Evolutionary conservation across 371 early-diverging fungal genomes (phyloP).

Genomic region (Mucor circinelloides): DNA sequence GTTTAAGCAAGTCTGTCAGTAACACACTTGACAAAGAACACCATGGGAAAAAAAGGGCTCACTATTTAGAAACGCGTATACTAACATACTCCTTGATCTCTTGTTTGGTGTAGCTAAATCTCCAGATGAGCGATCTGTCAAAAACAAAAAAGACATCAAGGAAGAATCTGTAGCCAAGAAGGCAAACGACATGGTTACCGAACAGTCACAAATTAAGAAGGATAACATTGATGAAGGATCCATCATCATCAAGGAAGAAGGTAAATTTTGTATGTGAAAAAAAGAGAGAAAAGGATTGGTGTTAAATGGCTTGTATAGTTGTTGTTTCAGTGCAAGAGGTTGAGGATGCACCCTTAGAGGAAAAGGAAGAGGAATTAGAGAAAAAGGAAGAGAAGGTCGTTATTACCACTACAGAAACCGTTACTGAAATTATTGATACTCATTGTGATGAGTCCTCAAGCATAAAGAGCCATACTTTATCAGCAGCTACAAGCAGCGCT

Average conservation of each 20-base stretch:
- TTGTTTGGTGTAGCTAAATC: background rate
- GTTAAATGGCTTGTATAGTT: background rate
- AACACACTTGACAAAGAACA: background rate
- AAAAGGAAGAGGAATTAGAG: background rate
- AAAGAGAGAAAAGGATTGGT: background rate
- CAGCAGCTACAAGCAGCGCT: conserved; percentile 11
- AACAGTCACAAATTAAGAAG: conserved; percentile 7
- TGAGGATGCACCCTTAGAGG: background rate
- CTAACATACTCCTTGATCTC: background rate
- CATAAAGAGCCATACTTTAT: conserved; percentile 5
- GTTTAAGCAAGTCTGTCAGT: background rate
- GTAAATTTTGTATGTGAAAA: background rate
- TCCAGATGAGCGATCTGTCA: background rate
- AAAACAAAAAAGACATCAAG: background rate
- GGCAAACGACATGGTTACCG: background rate
- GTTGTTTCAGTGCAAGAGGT: background rate
- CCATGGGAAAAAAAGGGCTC: background rate
- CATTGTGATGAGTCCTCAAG: conserved; percentile 3
- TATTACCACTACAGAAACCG: background rate
- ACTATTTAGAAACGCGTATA: background rate
- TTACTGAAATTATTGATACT: background rate
- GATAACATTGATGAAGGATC: background rate
- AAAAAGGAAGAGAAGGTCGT: background rate
- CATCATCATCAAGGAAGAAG: background rate
- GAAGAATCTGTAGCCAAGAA: conserved; percentile 3